These are phyloP conservation scores for Xylariaceae sp. DNA, from an alignment of 2,329 filamentous ascomycete species.

Conservation along the genomic window DNA sequence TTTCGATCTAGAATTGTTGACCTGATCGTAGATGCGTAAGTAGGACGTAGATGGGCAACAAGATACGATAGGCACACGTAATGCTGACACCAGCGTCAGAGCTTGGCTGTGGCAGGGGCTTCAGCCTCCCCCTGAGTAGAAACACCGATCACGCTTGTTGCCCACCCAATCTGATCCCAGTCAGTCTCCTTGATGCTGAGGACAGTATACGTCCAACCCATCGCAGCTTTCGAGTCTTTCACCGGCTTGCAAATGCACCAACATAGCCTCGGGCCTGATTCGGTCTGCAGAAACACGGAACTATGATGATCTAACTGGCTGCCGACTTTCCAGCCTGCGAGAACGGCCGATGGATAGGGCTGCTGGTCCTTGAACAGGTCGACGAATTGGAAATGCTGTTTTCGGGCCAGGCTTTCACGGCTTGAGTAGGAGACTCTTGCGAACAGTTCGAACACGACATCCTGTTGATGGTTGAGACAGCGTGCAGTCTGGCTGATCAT, in stretches of 20 bases:
- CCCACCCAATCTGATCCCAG: slow-evolving; percentile 18
- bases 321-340: slow-evolving; percentile 19
- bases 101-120: too few species aligned
- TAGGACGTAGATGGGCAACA: too few species aligned
- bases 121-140: too few species aligned
- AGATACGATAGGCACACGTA: too few species aligned
- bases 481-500: slow-evolving; percentile 40
- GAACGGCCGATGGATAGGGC: slow-evolving; percentile 35
- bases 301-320: slow-evolving; percentile 20
- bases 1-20: too few species aligned
- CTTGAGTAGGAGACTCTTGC: slow-evolving; percentile 51
- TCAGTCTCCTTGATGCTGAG: slow-evolving; percentile 18
- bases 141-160: slow-evolving; percentile 14
- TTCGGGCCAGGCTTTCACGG: slow-evolving; percentile 39
- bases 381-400: slow-evolving; percentile 56
- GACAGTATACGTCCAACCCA: slow-evolving; percentile 19
- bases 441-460: slow-evolving; percentile 53
- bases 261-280: slow-evolving; percentile 14
- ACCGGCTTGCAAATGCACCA: slow-evolving; percentile 21
- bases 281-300: slow-evolving; percentile 16
- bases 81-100: too few species aligned
- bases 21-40: too few species aligned
- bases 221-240: slow-evolving; percentile 14
- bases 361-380: slow-evolving; percentile 54
- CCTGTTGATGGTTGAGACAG: slow-evolving; percentile 25